Conservation (phyloP, 495 filamentous ascomycete species). For the Aspergillus nidulans region DNA sequence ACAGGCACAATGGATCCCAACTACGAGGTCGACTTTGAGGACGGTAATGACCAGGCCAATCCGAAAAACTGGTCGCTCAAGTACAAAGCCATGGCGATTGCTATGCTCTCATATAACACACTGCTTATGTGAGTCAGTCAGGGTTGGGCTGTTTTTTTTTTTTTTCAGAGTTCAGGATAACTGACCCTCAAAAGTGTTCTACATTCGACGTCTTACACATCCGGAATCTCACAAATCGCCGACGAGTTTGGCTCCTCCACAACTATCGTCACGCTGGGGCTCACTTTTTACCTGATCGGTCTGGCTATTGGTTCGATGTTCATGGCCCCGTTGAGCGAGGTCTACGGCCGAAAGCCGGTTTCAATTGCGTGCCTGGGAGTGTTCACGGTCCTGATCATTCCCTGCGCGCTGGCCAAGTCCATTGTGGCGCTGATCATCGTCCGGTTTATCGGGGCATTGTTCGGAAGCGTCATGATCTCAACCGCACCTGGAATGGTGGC, state of each 20-base stretch:
- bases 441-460: conserved; percentile 72
- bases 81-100: conserved; percentile 61
- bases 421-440: conserved; percentile 60
- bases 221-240: conserved; percentile 16
- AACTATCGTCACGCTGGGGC: conserved; percentile 62
- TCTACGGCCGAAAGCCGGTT: conserved; percentile 69
- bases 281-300: conserved; percentile 66
- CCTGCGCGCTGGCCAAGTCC: conserved; percentile 62
- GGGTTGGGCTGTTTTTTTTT: not conserved
- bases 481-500: conserved; percentile 80
- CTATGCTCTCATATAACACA: conserved; percentile 66
- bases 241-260: conserved; percentile 58
- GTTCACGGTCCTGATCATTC: conserved; percentile 65
- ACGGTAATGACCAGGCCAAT: conserved; percentile 59
- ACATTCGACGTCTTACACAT: conserved; percentile 65
- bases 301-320: conserved; percentile 67
- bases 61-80: conserved; percentile 70
- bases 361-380: conserved; percentile 58
- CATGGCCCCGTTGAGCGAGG: conserved; percentile 69
- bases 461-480: conserved; percentile 71
- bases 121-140: conserved; percentile 54
- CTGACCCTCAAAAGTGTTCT: conserved; percentile 49
- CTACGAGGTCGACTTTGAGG: conserved; percentile 73
- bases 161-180: not conserved
- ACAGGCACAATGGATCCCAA: conserved; percentile 57